Evolutionary conservation across 2,329 filamentous ascomycete genomes (phyloP).

Genomic region (Botrytis aclada): DNA sequence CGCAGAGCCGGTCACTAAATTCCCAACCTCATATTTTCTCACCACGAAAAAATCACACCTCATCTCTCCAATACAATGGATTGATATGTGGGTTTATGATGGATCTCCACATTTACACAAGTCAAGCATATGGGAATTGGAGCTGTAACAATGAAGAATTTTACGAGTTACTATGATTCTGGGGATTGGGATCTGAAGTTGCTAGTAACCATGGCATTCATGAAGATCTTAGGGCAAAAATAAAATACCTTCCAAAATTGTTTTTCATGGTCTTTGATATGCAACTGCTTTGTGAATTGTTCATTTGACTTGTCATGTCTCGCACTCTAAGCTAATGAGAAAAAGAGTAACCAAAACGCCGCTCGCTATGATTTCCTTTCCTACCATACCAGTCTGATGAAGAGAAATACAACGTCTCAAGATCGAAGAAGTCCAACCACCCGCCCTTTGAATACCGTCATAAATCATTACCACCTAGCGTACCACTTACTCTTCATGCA

Average conservation of each 20-base stretch:
- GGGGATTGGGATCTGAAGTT: constrained; percentile 23
- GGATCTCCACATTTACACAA: background rate
- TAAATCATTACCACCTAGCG: background rate
- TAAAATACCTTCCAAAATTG: constrained; percentile 13
- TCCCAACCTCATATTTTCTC: constrained; percentile 23
- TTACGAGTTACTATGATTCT: constrained; percentile 21
- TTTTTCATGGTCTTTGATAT: background rate
- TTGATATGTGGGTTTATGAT: constrained; percentile 6
- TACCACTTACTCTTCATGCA: background rate
- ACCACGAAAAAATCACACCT: constrained; percentile 20
- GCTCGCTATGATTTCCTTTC: background rate
- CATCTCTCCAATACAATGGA: constrained; percentile 36
- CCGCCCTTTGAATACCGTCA: background rate
- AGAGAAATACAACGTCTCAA: background rate
- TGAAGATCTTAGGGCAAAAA: constrained; percentile 9
- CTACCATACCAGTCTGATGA: background rate
- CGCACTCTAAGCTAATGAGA: background rate
- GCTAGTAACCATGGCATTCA: constrained; percentile 13
- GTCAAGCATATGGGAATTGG: constrained; percentile 18
- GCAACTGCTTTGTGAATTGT: background rate
- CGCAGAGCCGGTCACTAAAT: constrained; percentile 72
- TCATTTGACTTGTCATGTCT: background rate
- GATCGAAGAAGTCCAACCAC: background rate
- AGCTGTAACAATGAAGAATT: constrained; percentile 29
- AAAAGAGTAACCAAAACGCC: background rate